Evolutionary conservation across 1,139 yeast species (phyloP).

Genomic region (Geotrichum phurueaensis): DNA sequence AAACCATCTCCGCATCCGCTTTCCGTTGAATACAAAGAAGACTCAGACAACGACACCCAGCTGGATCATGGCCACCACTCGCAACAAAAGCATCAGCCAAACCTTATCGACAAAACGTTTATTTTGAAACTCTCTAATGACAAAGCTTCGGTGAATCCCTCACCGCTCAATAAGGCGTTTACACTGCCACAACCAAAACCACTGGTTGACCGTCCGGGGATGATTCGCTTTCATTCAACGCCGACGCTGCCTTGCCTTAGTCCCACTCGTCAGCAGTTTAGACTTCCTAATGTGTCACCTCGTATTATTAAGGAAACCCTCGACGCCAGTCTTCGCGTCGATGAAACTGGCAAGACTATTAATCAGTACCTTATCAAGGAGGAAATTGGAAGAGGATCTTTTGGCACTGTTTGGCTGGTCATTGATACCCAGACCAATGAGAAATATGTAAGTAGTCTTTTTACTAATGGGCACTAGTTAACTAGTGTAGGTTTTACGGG

Average conservation of each 20-base stretch:
- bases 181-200: not conserved
- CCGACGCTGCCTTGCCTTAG: conserved; percentile 31
- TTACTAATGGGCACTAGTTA: not conserved
- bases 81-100: not conserved
- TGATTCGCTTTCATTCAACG: conserved; percentile 32
- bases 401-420: conserved; percentile 84
- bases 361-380: conserved; percentile 53
- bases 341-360: conserved; percentile 32
- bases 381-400: conserved; percentile 79
- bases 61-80: not conserved
- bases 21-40: conserved; percentile 12
- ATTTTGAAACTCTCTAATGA: not conserved
- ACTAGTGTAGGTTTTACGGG: not conserved
- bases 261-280: conserved; percentile 36
- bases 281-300: conserved; percentile 33
- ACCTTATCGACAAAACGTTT: not conserved
- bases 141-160: not conserved
- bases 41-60: not conserved
- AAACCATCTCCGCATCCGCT: conserved; percentile 14
- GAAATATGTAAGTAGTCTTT: conserved; percentile 38
- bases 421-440: conserved; percentile 45
- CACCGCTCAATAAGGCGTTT: not conserved
- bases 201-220: conserved; percentile 21
- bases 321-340: conserved; percentile 32
- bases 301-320: conserved; percentile 37